phyloP scores from a whole-genome alignment of 2,329 filamentous ascomycete genomes.

The Aspergillus terreus region DNA sequence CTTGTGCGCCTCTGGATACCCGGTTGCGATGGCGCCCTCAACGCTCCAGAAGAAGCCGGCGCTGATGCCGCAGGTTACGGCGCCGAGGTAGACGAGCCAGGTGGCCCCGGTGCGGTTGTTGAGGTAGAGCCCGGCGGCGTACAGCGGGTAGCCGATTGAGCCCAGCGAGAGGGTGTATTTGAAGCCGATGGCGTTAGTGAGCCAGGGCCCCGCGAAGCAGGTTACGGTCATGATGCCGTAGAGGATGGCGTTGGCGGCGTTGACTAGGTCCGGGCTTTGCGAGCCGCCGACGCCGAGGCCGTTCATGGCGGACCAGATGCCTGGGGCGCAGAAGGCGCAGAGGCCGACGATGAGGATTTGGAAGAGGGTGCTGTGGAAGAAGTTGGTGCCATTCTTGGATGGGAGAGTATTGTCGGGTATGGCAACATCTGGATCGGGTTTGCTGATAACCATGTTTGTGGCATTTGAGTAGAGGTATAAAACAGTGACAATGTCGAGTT shows the following conservation, averaged over 20 bases:
- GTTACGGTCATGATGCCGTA: conserved; percentile 45
- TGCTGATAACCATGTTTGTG: too few relatives aligned
- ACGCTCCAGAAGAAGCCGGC: conserved; percentile 44
- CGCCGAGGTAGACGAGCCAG: conserved; percentile 40
- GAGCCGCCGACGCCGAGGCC: conserved; percentile 43
- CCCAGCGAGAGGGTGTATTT: conserved; percentile 42
- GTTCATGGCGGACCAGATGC: conserved; percentile 45
- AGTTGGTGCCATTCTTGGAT: background rate
- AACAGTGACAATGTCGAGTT: too few relatives aligned
- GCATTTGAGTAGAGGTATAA: too few relatives aligned
- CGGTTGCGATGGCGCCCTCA: conserved; percentile 40
- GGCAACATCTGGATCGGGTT: too few relatives aligned
- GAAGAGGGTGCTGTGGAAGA: conserved; percentile 25
- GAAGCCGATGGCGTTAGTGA: conserved; percentile 17
- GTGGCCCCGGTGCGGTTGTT: conserved; percentile 37
- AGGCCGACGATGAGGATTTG: conserved; percentile 40
- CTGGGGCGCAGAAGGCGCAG: conserved; percentile 41
- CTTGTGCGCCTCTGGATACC: conserved; percentile 31
- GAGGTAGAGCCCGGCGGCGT: conserved; percentile 39
- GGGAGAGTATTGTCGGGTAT: too few relatives aligned
- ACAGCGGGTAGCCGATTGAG: conserved; percentile 41
- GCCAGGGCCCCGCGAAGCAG: conserved; percentile 38
- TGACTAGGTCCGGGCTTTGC: conserved; percentile 40
- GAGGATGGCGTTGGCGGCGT: conserved; percentile 45
- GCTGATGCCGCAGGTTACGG: conserved; percentile 35